phyloP scores from a whole-genome alignment of 31 red algal genomes.

The Odonthalia washingtoniensis region DNA sequence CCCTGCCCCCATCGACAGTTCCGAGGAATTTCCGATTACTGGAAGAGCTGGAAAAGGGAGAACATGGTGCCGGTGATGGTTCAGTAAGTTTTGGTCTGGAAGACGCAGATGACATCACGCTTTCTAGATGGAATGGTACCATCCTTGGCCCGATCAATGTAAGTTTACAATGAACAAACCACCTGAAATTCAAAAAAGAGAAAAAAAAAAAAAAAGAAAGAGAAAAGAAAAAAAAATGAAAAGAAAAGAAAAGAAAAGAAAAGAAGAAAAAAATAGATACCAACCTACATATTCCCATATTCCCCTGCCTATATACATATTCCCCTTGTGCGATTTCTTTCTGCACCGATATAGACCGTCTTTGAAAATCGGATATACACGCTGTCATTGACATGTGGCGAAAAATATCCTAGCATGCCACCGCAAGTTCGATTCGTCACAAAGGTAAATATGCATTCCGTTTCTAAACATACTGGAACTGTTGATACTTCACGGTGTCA shows the following conservation, averaged over 20 bases:
- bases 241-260: too few relatives aligned
- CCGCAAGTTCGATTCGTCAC: conserved; percentile 89
- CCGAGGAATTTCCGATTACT: conserved; percentile 96
- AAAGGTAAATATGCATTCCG: conserved; percentile 87
- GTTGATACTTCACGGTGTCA: conserved; percentile 83
- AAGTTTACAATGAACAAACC: too few relatives aligned
- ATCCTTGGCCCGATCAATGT: conserved; percentile 98
- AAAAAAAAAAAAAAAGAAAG: too few relatives aligned
- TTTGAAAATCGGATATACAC: conserved; percentile 99
- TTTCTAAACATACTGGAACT: conserved; percentile 82
- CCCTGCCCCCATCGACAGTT: conserved; percentile 33
- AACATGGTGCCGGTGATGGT: conserved; percentile 94
- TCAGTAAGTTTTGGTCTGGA: conserved; percentile 91
- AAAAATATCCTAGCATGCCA: conserved; percentile 81
- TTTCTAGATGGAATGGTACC: conserved; percentile 97
- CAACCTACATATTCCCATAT: too few relatives aligned
- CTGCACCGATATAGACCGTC: conserved; percentile 63
- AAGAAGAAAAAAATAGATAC: too few relatives aligned
- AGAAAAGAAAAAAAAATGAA: too few relatives aligned
- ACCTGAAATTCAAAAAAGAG: too few relatives aligned
- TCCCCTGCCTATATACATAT: background rate
- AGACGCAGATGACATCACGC: conserved; percentile 96
- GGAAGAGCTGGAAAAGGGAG: conserved; percentile 94
- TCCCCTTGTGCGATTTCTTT: background rate
- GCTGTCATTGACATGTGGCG: conserved; percentile 82